Evolutionary conservation across 2,329 filamentous ascomycete genomes (phyloP).

Genomic region (Zymoseptoria pseudotritici): DNA sequence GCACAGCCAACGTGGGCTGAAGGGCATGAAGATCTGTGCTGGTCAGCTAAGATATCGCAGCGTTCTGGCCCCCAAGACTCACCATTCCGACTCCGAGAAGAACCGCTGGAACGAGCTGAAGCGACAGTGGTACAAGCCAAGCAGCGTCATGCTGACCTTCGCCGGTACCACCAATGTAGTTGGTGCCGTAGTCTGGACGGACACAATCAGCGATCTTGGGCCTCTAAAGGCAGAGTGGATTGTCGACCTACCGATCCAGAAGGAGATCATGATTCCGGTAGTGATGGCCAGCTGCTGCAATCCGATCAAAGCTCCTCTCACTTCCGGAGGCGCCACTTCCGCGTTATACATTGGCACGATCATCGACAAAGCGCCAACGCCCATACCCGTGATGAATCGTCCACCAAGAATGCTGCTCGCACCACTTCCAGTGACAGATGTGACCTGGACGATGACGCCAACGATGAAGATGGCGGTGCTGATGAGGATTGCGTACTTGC

Average conservation of each 20-base stretch:
- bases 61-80: background rate
- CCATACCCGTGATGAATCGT: slow-evolving; percentile 63
- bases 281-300: slow-evolving; percentile 58
- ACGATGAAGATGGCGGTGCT: slow-evolving; percentile 61
- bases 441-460: slow-evolving; percentile 62
- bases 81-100: slow-evolving; percentile 63
- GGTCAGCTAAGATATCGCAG: background rate
- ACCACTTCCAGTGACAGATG: slow-evolving; percentile 48
- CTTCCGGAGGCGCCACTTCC: slow-evolving; percentile 51
- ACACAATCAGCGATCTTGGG: background rate
- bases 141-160: slow-evolving; percentile 55
- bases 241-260: slow-evolving; percentile 35
- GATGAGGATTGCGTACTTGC: slow-evolving; percentile 63
- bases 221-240: background rate
- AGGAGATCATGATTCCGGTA: slow-evolving; percentile 50
- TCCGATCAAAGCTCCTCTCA: slow-evolving; percentile 58
- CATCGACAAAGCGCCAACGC: slow-evolving; percentile 61
- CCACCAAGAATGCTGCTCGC: slow-evolving; percentile 59
- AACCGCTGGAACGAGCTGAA: slow-evolving; percentile 62
- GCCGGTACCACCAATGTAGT: slow-evolving; percentile 50
- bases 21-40: slow-evolving; percentile 58
- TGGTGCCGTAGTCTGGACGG: slow-evolving; percentile 25
- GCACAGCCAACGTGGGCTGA: slow-evolving; percentile 67
- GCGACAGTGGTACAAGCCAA: slow-evolving; percentile 65
- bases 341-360: slow-evolving; percentile 45